Conservation (phyloP, 2,329 filamentous ascomycete genomes). For the Pseudogymnoascus sp. region DNA sequence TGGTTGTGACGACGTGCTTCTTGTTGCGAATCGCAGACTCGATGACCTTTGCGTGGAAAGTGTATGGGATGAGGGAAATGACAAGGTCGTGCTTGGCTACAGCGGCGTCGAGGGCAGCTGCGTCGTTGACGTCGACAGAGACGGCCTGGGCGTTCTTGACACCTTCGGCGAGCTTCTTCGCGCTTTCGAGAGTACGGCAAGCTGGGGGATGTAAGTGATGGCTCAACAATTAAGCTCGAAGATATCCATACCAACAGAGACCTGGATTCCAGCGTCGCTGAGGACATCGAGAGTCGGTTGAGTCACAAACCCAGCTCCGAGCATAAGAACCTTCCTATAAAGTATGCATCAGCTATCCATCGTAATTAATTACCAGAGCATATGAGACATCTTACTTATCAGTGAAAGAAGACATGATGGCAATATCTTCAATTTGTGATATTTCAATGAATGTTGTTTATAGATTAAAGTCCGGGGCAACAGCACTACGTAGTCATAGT, state of each 20-base stretch:
- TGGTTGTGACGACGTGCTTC: conserved; percentile 94
- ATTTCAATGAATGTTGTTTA: conserved; percentile 1
- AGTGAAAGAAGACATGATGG: conserved; percentile 1
- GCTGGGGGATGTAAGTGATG: conserved; percentile 40
- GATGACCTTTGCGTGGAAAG: conserved; percentile 80
- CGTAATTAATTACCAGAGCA: neutral
- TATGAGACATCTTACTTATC: neutral
- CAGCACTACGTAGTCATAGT: conserved; percentile 3
- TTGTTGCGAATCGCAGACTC: conserved; percentile 87
- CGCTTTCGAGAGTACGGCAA: conserved; percentile 71
- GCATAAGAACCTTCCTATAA: conserved; percentile 37
- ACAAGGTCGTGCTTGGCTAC: conserved; percentile 73
- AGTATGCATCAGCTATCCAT: neutral
- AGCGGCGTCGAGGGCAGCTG: conserved; percentile 68
- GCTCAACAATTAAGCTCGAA: neutral
- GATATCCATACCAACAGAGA: conserved; percentile 44
- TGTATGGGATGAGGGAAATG: conserved; percentile 85
- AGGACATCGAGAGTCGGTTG: conserved; percentile 53
- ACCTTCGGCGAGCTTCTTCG: conserved; percentile 66
- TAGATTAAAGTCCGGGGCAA: neutral
- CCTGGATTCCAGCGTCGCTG: conserved; percentile 47
- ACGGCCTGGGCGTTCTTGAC: conserved; percentile 69
- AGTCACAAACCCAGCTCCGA: conserved; percentile 47
- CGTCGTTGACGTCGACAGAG: conserved; percentile 76
- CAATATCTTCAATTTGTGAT: conserved; percentile 1